These are phyloP conservation scores for Verticillium longisporum DNA, from an alignment of 2,329 filamentous ascomycete genomes.

Conservation along the genomic window DNA sequence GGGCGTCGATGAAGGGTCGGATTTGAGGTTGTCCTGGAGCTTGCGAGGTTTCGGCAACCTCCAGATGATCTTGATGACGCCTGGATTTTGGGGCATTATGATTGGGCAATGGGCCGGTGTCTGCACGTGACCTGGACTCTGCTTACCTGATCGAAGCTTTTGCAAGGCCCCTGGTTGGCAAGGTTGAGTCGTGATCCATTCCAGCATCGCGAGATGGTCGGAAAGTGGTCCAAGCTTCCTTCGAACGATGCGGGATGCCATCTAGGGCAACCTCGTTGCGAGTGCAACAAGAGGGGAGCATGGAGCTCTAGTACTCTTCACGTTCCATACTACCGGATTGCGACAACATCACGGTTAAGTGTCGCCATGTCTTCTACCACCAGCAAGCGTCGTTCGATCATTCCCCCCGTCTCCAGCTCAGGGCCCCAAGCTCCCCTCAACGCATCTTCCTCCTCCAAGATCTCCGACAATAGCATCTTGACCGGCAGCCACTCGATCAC, in stretches of 20 bases:
- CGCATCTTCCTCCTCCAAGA: slow-evolving; percentile 52
- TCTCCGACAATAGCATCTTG: slow-evolving; percentile 56
- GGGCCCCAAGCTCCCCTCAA: slow-evolving; percentile 55
- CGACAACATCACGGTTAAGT: slow-evolving; percentile 3
- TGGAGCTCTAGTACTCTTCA: too few species aligned
- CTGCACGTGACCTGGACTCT: background rate
- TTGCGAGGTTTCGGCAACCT: background rate
- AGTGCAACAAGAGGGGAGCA: background rate
- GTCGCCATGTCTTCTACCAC: slow-evolving; percentile 26
- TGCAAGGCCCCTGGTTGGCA: background rate
- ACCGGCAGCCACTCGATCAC: slow-evolving; percentile 71
- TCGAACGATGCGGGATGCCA: background rate
- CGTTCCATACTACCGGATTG: background rate
- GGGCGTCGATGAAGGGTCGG: background rate
- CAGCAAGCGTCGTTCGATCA: slow-evolving; percentile 48
- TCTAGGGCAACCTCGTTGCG: background rate
- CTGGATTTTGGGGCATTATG: background rate
- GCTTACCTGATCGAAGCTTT: background rate
- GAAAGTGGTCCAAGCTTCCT: background rate
- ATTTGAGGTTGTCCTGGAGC: background rate
- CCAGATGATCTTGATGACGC: background rate
- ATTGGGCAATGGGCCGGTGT: background rate
- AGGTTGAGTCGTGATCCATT: background rate
- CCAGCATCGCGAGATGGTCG: background rate
- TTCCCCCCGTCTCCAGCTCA: slow-evolving; percentile 44